Evolutionary conservation across 495 filamentous ascomycete genomes (phyloP).

Genomic region (Aspergillus nidulans): DNA sequence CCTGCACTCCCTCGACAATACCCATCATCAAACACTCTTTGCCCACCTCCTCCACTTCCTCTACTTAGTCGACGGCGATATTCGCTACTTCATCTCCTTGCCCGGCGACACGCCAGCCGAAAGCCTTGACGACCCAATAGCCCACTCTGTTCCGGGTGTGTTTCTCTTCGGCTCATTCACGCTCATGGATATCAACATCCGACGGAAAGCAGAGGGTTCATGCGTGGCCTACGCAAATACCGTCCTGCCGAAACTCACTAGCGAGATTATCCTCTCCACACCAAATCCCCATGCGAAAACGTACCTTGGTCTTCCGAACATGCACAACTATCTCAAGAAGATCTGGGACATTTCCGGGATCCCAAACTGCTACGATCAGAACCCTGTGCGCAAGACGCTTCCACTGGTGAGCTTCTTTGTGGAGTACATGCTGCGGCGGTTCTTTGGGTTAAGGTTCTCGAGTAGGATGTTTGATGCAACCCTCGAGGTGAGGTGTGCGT

Average conservation of each 20-base stretch:
- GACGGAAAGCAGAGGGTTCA: not conserved
- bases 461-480: not conserved
- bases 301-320: conserved; percentile 1
- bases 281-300: not conserved
- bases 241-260: not conserved
- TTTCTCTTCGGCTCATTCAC: conserved; percentile 5
- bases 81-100: not conserved
- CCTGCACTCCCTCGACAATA: not conserved
- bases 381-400: not conserved
- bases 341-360: not conserved
- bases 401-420: not conserved
- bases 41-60: conserved; percentile 4
- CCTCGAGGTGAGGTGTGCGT: not conserved
- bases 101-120: not conserved
- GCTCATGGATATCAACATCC: not conserved
- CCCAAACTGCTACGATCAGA: not conserved
- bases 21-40: not conserved
- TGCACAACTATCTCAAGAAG: not conserved
- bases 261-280: not conserved
- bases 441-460: conserved; percentile 1
- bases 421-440: conserved; percentile 8
- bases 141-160: not conserved
- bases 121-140: not conserved
- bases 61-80: not conserved
- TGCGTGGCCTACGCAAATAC: not conserved